These are phyloP conservation scores for Mortierella sp. DNA, from an alignment of 371 early-diverging fungal species.

Conservation along the genomic window DNA sequence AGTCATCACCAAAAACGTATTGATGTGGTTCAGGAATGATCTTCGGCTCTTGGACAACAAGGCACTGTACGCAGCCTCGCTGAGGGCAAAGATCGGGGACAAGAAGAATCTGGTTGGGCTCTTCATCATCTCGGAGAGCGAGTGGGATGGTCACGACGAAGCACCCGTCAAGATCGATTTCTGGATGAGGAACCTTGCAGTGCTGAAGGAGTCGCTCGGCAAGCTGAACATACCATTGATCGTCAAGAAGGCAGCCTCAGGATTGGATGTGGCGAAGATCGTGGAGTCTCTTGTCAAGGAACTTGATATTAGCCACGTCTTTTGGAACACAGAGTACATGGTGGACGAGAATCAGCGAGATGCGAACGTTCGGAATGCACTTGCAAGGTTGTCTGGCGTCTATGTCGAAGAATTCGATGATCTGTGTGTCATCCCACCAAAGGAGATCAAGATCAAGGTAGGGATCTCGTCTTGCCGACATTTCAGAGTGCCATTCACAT, in stretches of 20 bases:
- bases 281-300: conserved; percentile 34
- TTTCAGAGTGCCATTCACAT: background rate
- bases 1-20: conserved; percentile 43
- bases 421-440: conserved; percentile 68
- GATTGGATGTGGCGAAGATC: conserved; percentile 24
- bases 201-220: conserved; percentile 51
- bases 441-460: conserved; percentile 56
- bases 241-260: conserved; percentile 37
- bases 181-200: conserved; percentile 57
- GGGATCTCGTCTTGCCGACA: background rate
- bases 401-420: conserved; percentile 56
- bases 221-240: conserved; percentile 63
- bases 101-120: conserved; percentile 50
- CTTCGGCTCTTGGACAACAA: conserved; percentile 61
- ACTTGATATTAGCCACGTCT: conserved; percentile 41
- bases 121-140: conserved; percentile 62
- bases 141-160: conserved; percentile 65
- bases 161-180: conserved; percentile 66
- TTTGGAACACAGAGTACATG: conserved; percentile 40
- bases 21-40: conserved; percentile 68
- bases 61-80: conserved; percentile 53
- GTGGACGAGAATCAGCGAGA: conserved; percentile 55
- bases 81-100: conserved; percentile 22
- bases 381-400: conserved; percentile 32
- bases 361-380: conserved; percentile 11